Base-by-base conservation (phyloP, 2,329 filamentous ascomycete genomes). In the Tolypocladium sp. region DNA sequence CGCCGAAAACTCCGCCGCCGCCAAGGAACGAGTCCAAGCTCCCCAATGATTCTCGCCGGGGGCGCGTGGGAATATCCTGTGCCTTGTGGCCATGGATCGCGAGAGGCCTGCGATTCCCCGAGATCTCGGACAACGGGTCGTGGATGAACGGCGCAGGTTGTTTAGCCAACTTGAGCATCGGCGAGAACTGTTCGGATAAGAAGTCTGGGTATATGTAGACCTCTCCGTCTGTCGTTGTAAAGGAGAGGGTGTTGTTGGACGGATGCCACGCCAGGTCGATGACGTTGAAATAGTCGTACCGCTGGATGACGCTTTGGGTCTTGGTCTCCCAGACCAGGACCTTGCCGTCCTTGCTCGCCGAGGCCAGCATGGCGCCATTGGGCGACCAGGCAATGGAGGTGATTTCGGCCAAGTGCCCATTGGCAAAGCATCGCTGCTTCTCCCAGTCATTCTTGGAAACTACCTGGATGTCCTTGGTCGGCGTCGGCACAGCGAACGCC, bases 371-470 rank as follows among this genome's bases (percentile, higher is more conserved):
- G 1, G 92, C 90, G 44, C 94, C 94, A 69, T 99, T 99, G 2
- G 92, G 91, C 17, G 93, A 96, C 94, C 94, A 99, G 41, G 90
- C 86, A 41, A 95, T 76, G 2, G 92, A 89, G 0, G 91, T 96
- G 60, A 99, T 88, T 64, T 95, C 90, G 22, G 87, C 88, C 49
- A 86, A 85, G 69, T 97, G 94, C 0, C 89, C 91, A 37, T 87
- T 86, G 17, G 85, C 77, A 70, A 99, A 99, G 0, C 79, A 76
- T 61, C 89, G 84, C 71, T 97, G 92, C 65, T 89, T 88, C 70
- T 92, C 90, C 90, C 93, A 97, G 70, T 97, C 91, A 57, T 85
- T 86, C 62, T 87, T 86, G n/a, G 93, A 96, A 59, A 97, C 83
- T 44, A 97, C 84, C 68, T 95, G 89, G 35, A 96, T 85, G 70